Evolutionary conservation across 208 protist species (phyloP).

Genomic region (Balamuthia mandrillaris): DNA sequence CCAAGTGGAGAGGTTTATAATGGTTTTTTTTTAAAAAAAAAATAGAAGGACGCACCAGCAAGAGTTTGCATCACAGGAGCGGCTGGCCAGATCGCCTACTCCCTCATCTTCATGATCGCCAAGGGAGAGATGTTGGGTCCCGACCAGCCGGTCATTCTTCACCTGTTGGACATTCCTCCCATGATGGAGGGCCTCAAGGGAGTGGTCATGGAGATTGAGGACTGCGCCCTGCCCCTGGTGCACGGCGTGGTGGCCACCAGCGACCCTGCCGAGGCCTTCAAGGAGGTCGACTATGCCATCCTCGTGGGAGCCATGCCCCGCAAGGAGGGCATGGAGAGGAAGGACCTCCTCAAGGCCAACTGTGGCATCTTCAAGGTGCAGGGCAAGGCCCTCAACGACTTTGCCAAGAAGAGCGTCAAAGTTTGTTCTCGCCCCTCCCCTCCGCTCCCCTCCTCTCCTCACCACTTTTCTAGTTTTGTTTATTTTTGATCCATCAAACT

Average conservation of each 20-base stretch:
- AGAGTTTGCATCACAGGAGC: slow-evolving; percentile 63
- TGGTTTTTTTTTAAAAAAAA: no score
- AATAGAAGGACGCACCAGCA: slow-evolving; percentile 9
- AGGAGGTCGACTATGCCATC: slow-evolving; percentile 64
- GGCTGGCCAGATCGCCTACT: slow-evolving; percentile 77
- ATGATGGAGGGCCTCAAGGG: slow-evolving; percentile 57
- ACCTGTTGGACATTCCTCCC: slow-evolving; percentile 72
- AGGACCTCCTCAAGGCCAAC: slow-evolving; percentile 91
- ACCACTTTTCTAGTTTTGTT: no score
- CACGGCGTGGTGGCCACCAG: slow-evolving; percentile 53
- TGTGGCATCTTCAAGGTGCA: slow-evolving; percentile 90
- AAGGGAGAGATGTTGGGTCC: slow-evolving; percentile 8
- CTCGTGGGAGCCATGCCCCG: slow-evolving; percentile 81
- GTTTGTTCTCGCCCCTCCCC: no score
- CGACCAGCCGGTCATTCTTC: slow-evolving; percentile 64
- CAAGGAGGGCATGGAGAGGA: slow-evolving; percentile 90
- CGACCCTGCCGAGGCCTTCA: slow-evolving; percentile 67
- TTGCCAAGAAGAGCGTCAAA: slow-evolving; percentile 80
- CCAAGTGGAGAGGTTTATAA: no score
- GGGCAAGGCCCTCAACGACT: slow-evolving; percentile 82
- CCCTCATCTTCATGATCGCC: slow-evolving; percentile 39
- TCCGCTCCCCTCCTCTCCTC: no score
- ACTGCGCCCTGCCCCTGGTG: slow-evolving; percentile 70
- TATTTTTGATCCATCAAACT: no score
- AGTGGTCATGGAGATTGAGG: slow-evolving; percentile 74